Evolutionary conservation across 2,329 filamentous ascomycete species (phyloP), one percentile per base, ranked within the genome.

Genomic region (Pseudogymnoascus sp.): DNA sequence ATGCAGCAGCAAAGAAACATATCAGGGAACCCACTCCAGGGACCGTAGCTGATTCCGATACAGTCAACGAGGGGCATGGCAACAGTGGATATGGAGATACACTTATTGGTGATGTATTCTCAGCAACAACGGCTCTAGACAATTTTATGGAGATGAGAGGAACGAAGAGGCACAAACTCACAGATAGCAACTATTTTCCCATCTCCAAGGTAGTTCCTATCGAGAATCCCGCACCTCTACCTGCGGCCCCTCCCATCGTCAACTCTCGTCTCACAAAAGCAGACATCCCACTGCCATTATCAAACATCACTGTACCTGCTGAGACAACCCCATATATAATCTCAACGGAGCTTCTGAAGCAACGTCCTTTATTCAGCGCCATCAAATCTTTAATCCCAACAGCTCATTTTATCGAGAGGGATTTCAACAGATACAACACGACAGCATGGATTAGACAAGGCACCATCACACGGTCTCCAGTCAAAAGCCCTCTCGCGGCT

Each of bases 331-430:
- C 74, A 11, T 76, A 85, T 66, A 78, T 89, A 6, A 74, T 85
- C 16, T 84, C 86, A 0, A 72, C 81, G 0, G 74, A 72, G 9
- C 69, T 81, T 38, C 75, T 75, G 36, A 72, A 68, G 45, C 74
- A 79, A 14, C 79, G 82, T 35, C 58, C 64, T 0, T 68, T 89
- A 1, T 68, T 85, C 11, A 79, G 76, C n/a, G 68, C 73, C 1
- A 73, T 90, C 1, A 77, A 83, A 64, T 70, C 73, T 2, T 67
- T 78, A 0, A 80, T 84, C 67, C 78, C 82, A 0, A 66, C 69
- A 0, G 75, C 83, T 5, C 75, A 80, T 1, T 74, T 89, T 30
- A 75, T 88, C 7, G 86, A 89, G 65, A 79, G 86, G 58, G 84
- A 88, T 66, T 86, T 84, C 63, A 72, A 72, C 4, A 70, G 71